phyloP scores from a whole-genome alignment of 2,329 filamentous ascomycete genomes.

The Monosporascus sp. region DNA sequence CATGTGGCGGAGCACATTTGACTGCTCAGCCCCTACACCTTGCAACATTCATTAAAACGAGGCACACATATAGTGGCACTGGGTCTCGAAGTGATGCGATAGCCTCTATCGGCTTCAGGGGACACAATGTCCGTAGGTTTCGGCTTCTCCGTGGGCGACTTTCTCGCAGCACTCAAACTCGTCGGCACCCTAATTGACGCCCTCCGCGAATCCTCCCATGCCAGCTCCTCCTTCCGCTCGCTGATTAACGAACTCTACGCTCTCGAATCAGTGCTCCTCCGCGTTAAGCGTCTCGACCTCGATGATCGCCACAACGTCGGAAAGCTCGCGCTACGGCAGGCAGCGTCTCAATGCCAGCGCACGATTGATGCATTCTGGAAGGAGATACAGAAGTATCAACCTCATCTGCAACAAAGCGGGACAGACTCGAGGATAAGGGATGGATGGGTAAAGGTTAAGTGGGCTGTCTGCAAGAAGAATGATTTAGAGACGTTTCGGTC shows the following conservation, averaged over 20 bases:
- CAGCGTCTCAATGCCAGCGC: neutral
- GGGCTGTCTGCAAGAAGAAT: neutral
- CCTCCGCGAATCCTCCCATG: neutral
- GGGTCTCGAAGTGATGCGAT: too few species aligned
- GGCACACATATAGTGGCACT: too few species aligned
- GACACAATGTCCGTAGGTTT: neutral
- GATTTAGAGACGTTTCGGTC: neutral
- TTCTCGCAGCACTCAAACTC: neutral
- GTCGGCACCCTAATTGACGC: neutral
- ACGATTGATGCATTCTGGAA: neutral
- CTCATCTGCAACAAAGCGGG: neutral
- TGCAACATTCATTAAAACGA: too few species aligned
- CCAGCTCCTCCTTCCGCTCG: neutral
- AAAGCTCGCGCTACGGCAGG: neutral
- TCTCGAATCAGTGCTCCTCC: neutral
- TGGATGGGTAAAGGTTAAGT: neutral
- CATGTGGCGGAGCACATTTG: too few species aligned
- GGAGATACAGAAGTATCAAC: neutral
- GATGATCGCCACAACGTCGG: neutral
- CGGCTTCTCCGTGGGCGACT: neutral
- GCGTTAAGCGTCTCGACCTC: neutral
- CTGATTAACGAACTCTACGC: neutral
- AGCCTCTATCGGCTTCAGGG: too few species aligned
- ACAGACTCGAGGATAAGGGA: neutral
- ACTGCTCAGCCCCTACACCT: too few species aligned